A percentile compares a stretch with the other conserved stretches of the same genome.
Evolutionary conservation across 1,139 yeast genomes (phyloP).

Genomic region (Blastobotrys arbuscula): DNA sequence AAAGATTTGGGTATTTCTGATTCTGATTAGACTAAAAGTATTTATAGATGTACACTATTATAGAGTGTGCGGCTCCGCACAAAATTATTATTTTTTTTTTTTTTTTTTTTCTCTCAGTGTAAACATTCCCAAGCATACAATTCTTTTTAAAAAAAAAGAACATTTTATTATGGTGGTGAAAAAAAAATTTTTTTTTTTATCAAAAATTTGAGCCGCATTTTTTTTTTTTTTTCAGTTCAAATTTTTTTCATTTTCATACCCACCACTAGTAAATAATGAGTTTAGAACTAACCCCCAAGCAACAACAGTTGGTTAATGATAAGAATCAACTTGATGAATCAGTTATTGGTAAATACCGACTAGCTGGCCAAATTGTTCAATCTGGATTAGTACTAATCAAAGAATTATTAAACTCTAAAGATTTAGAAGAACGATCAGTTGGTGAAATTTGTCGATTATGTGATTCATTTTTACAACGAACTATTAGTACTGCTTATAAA

Average conservation of each 20-base stretch:
- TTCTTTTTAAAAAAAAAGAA: neutral
- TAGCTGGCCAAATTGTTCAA: conserved; percentile 90
- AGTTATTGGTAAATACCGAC: conserved; percentile 73
- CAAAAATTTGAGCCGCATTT: neutral
- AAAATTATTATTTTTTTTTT: neutral
- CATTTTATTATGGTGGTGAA: neutral
- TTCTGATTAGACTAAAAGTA: neutral
- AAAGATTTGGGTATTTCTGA: neutral
- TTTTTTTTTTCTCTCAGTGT: neutral
- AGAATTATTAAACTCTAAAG: conserved; percentile 58
- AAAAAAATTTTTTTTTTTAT: neutral
- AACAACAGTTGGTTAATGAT: conserved; percentile 61
- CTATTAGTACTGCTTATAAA: conserved; percentile 26
- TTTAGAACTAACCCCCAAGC: conserved; percentile 35
- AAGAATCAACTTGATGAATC: conserved; percentile 60
- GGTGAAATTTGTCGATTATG: conserved; percentile 79
- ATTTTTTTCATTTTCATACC: neutral
- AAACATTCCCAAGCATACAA: neutral
- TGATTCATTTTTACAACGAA: conserved; percentile 56
- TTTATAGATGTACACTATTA: neutral
- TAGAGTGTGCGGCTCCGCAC: neutral
- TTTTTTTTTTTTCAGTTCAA: neutral
- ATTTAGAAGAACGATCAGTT: conserved; percentile 39
- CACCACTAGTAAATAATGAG: conserved; percentile 16
- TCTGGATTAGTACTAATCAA: conserved; percentile 67